A percentile compares a stretch with the other conserved stretches of the same genome.
Evolutionary conservation across 192 early-diverging fungal species (phyloP).

Genomic region (Podila epicladia): DNA sequence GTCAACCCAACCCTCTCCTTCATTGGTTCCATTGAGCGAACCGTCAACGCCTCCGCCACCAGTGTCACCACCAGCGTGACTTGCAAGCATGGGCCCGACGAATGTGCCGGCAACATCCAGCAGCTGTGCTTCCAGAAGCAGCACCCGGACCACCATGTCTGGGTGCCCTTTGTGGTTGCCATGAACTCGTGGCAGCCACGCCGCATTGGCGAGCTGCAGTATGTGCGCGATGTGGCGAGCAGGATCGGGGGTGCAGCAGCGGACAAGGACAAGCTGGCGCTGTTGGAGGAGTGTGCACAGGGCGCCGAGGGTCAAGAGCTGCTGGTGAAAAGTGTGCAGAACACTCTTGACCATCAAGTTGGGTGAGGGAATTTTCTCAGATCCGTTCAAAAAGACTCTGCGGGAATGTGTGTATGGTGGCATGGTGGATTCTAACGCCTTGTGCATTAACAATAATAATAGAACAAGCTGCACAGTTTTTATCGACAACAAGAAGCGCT

Average conservation of each 20-base stretch:
- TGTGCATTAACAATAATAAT: not conserved
- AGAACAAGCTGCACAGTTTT: conserved; percentile 68
- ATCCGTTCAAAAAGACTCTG: too few species aligned
- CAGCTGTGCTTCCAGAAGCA: conserved; percentile 59
- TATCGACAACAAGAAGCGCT: conserved; percentile 65
- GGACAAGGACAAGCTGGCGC: not conserved
- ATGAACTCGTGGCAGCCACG: conserved; percentile 42
- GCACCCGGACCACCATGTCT: conserved; percentile 37
- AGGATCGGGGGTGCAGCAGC: not conserved
- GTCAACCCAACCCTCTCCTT: conserved; percentile 27
- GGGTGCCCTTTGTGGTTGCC: conserved; percentile 54
- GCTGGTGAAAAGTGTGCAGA: conserved; percentile 21
- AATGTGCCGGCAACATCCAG: conserved; percentile 60
- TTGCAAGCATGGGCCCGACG: conserved; percentile 54
- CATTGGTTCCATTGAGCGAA: conserved; percentile 22
- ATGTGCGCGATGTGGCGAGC: conserved; percentile 21
- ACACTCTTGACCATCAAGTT: conserved; percentile 55
- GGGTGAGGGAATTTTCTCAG: conserved; percentile 12
- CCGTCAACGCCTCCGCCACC: not conserved
- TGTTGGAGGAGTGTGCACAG: not conserved
- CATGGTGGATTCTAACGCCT: too few species aligned
- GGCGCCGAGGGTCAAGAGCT: not conserved
- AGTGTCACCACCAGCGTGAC: conserved; percentile 14
- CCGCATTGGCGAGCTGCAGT: conserved; percentile 23
- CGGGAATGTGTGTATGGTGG: too few species aligned